These are phyloP conservation scores for Aspergillus hiratsukae DNA, from an alignment of 2,329 filamentous ascomycete genomes.

Conservation along the genomic window DNA sequence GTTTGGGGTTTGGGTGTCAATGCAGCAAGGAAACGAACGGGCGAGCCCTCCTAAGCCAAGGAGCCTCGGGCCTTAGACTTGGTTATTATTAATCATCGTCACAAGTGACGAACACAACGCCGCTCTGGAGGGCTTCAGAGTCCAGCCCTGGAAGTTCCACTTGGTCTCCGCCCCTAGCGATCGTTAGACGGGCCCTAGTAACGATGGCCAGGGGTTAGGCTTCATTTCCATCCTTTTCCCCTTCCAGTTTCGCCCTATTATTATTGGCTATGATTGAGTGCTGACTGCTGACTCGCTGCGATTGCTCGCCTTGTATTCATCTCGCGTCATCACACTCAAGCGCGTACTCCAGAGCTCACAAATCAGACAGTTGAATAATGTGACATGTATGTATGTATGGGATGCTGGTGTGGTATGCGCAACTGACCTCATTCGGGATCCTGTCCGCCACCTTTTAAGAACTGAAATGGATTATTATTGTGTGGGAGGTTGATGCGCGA, in stretches of 20 bases:
- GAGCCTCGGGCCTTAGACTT: not conserved
- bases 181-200: conserved; percentile 19
- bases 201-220: conserved; percentile 19
- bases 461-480: not conserved
- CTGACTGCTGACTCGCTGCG: not conserved
- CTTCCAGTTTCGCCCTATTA: not conserved
- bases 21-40: not conserved
- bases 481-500: not conserved
- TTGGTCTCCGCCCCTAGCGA: conserved; percentile 18
- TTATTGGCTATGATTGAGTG: not conserved
- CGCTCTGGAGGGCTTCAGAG: conserved; percentile 7
- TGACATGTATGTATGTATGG: conserved; percentile 3
- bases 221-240: conserved; percentile 6
- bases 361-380: not conserved
- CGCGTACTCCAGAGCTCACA: not conserved
- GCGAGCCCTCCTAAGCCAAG: not conserved
- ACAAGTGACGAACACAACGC: conserved; percentile 1
- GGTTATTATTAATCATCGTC: not conserved
- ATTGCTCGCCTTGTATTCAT: not conserved
- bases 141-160: conserved; percentile 21
- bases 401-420: not conserved
- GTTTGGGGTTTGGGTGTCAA: conserved; percentile 3
- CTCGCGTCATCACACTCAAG: not conserved
- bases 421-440: not conserved
- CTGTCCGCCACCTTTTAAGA: not conserved